Evolutionary conservation across 2,329 filamentous ascomycete species (phyloP).

Genomic region (Xylariaceae sp.): DNA sequence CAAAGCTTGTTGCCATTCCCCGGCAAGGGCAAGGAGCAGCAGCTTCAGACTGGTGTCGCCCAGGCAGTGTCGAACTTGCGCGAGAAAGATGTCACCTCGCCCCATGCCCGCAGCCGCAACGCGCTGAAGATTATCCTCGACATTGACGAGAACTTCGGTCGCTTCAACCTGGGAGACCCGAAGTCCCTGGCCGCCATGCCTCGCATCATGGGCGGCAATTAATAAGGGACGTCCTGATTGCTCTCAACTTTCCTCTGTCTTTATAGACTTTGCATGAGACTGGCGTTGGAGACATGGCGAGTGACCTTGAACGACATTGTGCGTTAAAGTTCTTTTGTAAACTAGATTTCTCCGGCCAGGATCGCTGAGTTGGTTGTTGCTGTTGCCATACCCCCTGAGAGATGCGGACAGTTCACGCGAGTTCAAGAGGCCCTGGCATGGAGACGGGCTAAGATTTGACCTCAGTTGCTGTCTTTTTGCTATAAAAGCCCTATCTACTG

Average conservation of each 20-base stretch:
- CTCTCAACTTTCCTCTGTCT: conserved; percentile 18
- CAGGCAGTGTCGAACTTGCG: conserved; percentile 59
- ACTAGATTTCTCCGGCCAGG: conserved; percentile 14
- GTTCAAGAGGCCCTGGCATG: conserved; percentile 9
- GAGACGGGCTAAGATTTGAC: background rate
- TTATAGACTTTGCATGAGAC: conserved; percentile 27
- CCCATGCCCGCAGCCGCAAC: conserved; percentile 66
- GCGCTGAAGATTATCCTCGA: conserved; percentile 94
- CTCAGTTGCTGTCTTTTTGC: too few relatives aligned
- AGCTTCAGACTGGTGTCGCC: conserved; percentile 53
- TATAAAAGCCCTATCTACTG: too few relatives aligned
- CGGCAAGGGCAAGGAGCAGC: conserved; percentile 49
- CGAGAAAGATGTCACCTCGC: conserved; percentile 52
- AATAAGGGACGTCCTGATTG: conserved; percentile 6
- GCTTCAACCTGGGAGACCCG: conserved; percentile 55
- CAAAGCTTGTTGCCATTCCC: conserved; percentile 77
- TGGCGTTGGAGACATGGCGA: conserved; percentile 28
- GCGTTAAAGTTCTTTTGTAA: conserved; percentile 18
- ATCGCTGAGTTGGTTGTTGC: conserved; percentile 16
- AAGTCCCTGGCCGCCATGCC: conserved; percentile 51
- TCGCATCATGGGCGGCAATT: conserved; percentile 41
- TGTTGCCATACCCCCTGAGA: conserved; percentile 17
- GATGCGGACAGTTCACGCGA: conserved; percentile 10
- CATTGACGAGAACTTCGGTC: conserved; percentile 87
- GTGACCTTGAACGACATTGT: conserved; percentile 20